Evolutionary conservation across 2,329 filamentous ascomycete genomes (phyloP), one percentile per base, ranked within the genome.

Genomic region (Trichoderma atrobrunneum): DNA sequence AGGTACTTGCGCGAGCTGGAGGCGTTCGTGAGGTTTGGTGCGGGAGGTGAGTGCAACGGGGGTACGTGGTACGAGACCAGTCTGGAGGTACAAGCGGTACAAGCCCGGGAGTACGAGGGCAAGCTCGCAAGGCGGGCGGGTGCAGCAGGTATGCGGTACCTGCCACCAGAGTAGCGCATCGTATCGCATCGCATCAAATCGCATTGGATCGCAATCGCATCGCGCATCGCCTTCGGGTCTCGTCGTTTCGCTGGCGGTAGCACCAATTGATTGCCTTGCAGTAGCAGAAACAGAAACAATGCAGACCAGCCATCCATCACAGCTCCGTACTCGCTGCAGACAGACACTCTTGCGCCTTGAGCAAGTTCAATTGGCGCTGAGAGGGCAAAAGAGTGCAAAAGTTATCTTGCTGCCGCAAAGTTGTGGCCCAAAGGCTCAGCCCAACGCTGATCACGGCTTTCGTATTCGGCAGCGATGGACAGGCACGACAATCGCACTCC

Each of bases 111-210:
- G n/a, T 26, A 61, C 56, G 48, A 59, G n/a, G 21, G 54, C 56
- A 69, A 51, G 26, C 43, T 66, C n/a, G 63, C 39, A n/a, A 60
- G 8, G 48, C 66, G 56, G 39, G 57, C 57, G n/a, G 39, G 30
- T 62, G 66, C 66, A 69, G 66, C 43, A 64, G 26, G 65, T 69
- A 68, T 60, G 65, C 36, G 36, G 65, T 68, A 68, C 65, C 26
- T 68, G 16, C 43, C 43, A 51, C 43, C 43, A 51, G 43, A 51
- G 43, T 51, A 51, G 8, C 43, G 43, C 43, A 51, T 57, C 54
- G 24, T 26, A 57, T 18, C 43, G 43, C 43, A 51, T 51, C 43
- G 43, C 43, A 48, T 48, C 43, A 21, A n/a, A 48, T 48, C 43
- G 43, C 43, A 39, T 39, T 39, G 36, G 36, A 39, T 48, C 43